Conservation (phyloP, 1,284 basidiomycete genomes). For the Xerocomus amazonicus region DNA sequence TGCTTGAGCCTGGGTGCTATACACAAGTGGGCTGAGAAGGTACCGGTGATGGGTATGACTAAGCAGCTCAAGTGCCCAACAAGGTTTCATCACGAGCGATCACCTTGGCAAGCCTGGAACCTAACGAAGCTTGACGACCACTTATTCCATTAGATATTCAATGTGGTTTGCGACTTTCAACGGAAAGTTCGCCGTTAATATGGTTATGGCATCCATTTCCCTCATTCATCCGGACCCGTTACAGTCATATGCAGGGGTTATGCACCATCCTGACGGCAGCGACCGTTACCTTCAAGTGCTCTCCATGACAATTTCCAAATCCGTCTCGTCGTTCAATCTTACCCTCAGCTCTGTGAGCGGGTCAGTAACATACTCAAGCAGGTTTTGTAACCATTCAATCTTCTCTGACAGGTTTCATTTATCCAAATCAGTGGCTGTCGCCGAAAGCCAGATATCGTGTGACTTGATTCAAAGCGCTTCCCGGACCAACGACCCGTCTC, state of each 20-base stretch:
- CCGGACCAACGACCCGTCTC: slow-evolving; percentile 19
- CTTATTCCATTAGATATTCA: slow-evolving; percentile 9
- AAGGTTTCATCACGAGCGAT: slow-evolving; percentile 14
- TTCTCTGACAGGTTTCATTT: slow-evolving; percentile 32
- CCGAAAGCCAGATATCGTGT: slow-evolving; percentile 24
- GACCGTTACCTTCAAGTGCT: slow-evolving; percentile 10
- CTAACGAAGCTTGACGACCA: slow-evolving; percentile 20
- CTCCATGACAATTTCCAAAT: slow-evolving; percentile 26
- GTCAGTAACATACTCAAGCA: slow-evolving; percentile 25
- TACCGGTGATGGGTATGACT: slow-evolving; percentile 13
- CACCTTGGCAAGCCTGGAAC: slow-evolving; percentile 15
- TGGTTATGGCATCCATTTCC: slow-evolving; percentile 31
- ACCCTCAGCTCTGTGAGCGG: slow-evolving; percentile 24
- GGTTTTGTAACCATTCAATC: slow-evolving; percentile 24
- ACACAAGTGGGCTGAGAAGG: neutral
- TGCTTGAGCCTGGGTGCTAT: no score
- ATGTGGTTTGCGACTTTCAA: slow-evolving; percentile 6
- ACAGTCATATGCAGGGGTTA: slow-evolving; percentile 35
- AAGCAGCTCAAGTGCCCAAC: slow-evolving; percentile 11
- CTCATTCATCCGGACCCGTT: slow-evolving; percentile 25
- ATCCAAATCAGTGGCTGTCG: slow-evolving; percentile 30
- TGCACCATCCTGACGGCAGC: slow-evolving; percentile 25
- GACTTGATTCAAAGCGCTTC: slow-evolving; percentile 20
- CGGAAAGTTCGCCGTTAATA: slow-evolving; percentile 33
- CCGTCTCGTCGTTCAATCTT: slow-evolving; percentile 17